Base-by-base conservation (phyloP, 805 yeast species). In the Debaryomyces maramus region DNA sequence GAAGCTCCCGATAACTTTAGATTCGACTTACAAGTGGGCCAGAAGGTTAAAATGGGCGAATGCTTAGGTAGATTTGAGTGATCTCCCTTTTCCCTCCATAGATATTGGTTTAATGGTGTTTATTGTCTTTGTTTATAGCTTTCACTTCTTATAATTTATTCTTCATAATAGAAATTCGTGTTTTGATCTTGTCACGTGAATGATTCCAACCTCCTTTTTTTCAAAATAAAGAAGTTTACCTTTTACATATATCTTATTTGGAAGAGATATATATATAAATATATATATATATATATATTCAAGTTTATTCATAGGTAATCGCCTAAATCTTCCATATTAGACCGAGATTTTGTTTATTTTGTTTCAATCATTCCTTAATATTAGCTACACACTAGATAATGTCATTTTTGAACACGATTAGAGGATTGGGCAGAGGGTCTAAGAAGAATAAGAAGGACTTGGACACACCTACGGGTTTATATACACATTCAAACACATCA, bases 1-100 rank as follows among this genome's bases (percentile, higher is more conserved):
- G 99, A 93, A 66, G 99, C 97, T 1, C 99, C 99, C 18, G 76
- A 74, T 41, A 69, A 74, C 45, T 93, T 91, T 61, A 64, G 78
- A 53, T 93, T 89, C 56, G 67, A 75, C 26, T 74, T 89, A 32
- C 68, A 75, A 34, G 74, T 76, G 11, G 95, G 95, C n/a, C 83
- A 88, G 50, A 75, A 70, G 47, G 89, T 93, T 34, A 80, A 81
- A 58, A 80, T 91, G 80, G 99, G 99, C 9, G 84, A 91, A 65
- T 55, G 77, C 8, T 66, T 90, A 32, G 96, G 97, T 17, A 63
- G 52, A 6, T 67, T 69, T 44, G 61, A 47, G 17, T 37, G 30
- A 33, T 13, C 15, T 21, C 17, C 27, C 10, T 11, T 20, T 16
- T 14, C 17, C 10, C 15, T 24, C 28, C 13, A 24, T 24, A 24